phyloP scores from a whole-genome alignment of 371 early-diverging fungal species.

The Mortierella sp. region DNA sequence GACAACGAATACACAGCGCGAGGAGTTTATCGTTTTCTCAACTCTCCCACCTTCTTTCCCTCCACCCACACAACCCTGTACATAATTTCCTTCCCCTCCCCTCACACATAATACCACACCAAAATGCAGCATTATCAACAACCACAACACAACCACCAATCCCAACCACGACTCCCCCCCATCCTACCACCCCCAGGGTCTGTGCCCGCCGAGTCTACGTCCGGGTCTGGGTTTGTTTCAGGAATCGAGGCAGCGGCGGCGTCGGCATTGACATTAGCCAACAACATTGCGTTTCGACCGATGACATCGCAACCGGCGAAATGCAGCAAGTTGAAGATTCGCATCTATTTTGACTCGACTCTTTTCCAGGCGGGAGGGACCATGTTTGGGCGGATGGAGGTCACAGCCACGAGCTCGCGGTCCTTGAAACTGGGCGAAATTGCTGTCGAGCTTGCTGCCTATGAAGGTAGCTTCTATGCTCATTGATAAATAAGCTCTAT shows the following conservation, averaged over 20 bases:
- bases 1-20: neutral
- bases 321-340: constrained; percentile 67
- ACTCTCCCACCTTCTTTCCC: neutral
- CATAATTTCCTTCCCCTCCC: neutral
- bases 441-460: constrained; percentile 67
- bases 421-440: constrained; percentile 70
- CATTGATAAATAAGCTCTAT: neutral
- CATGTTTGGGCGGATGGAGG: constrained; percentile 65
- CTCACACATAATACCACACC: neutral
- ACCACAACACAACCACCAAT: constrained; percentile 8
- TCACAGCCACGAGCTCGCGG: constrained; percentile 59
- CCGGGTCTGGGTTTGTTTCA: constrained; percentile 52
- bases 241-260: constrained; percentile 48
- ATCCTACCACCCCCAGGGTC: constrained; percentile 49
- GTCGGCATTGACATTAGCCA: constrained; percentile 47
- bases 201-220: constrained; percentile 33
- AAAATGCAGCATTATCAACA: constrained; percentile 3
- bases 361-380: constrained; percentile 70
- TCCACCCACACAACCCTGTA: neutral
- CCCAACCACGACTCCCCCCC: constrained; percentile 36
- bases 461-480: constrained; percentile 62
- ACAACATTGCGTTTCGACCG: constrained; percentile 69
- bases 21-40: neutral
- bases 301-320: constrained; percentile 62
- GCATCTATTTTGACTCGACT: constrained; percentile 66